Conservation (phyloP, 2,329 filamentous ascomycete genomes). For the Apiospora malaysiana region DNA sequence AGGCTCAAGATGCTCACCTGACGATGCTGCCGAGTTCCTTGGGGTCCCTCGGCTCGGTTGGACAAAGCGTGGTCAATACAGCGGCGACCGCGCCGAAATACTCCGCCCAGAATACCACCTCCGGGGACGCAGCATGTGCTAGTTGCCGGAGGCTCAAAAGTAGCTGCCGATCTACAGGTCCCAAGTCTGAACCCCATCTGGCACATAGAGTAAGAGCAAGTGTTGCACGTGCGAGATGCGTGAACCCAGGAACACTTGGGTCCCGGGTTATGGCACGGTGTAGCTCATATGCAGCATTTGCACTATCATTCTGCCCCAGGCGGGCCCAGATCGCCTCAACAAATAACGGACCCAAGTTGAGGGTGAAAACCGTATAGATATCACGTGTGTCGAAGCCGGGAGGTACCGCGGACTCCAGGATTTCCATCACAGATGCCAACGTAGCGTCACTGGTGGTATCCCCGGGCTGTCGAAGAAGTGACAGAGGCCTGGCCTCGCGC, state of each 20-base stretch:
- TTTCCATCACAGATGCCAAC: slow-evolving; percentile 45
- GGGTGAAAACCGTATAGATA: slow-evolving; percentile 49
- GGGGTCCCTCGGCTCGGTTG: slow-evolving; percentile 46
- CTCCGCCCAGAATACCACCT: slow-evolving; percentile 58
- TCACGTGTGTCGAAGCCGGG: slow-evolving; percentile 40
- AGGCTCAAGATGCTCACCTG: slow-evolving; percentile 44
- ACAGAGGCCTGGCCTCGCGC: slow-evolving; percentile 70
- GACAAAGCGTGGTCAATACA: slow-evolving; percentile 49
- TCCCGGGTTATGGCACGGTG: slow-evolving; percentile 73
- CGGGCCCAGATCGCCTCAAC: slow-evolving; percentile 58
- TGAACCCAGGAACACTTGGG: slow-evolving; percentile 73
- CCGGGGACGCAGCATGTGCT: slow-evolving; percentile 42
- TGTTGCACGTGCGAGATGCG: slow-evolving; percentile 73
- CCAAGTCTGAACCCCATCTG: slow-evolving; percentile 72
- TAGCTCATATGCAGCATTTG: slow-evolving; percentile 72
- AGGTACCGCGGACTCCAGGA: slow-evolving; percentile 51
- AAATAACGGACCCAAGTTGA: slow-evolving; percentile 52
- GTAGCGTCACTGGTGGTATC: slow-evolving; percentile 29
- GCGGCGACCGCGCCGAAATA: slow-evolving; percentile 57
- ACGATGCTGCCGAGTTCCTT: slow-evolving; percentile 44
- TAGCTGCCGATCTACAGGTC: slow-evolving; percentile 52
- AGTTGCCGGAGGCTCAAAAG: slow-evolving; percentile 50
- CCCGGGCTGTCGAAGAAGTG: slow-evolving; percentile 39
- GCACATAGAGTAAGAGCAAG: slow-evolving; percentile 75
- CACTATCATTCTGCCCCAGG: slow-evolving; percentile 53